Evolutionary conservation across 83 land plant genomes (phyloP).

Genomic region (Thuja plicata): DNA sequence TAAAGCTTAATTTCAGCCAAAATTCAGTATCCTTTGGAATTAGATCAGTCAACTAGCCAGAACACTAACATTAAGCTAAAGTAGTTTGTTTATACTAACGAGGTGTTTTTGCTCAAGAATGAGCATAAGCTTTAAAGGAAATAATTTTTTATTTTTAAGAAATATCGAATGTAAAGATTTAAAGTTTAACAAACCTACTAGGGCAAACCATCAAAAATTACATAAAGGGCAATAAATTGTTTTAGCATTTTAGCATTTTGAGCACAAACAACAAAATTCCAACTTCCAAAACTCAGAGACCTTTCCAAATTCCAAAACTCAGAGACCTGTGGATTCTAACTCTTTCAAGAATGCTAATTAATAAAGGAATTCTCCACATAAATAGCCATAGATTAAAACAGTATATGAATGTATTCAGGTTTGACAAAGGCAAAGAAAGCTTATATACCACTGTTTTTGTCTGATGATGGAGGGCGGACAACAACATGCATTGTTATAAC

Average conservation of each 20-base stretch:
- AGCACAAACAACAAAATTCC: background rate
- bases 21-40: background rate
- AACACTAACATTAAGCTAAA: background rate
- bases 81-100: background rate
- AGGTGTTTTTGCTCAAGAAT: background rate
- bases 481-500: constrained; percentile 77
- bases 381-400: background rate
- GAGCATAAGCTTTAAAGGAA: background rate
- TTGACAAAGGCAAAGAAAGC: background rate
- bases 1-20: background rate
- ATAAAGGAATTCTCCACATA: background rate
- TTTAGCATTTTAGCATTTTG: background rate
- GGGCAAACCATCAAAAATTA: background rate
- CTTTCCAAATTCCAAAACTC: background rate
- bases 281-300: background rate
- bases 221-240: background rate
- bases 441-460: constrained; percentile 38
- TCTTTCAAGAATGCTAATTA: background rate
- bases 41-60: background rate
- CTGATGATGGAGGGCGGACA: constrained; percentile 56
- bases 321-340: background rate
- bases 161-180: background rate
- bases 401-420: background rate
- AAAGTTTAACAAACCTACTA: background rate
- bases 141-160: background rate